Conservation (phyloP, 768 basidiomycete genomes). For the Lactarius psammicola region DNA sequence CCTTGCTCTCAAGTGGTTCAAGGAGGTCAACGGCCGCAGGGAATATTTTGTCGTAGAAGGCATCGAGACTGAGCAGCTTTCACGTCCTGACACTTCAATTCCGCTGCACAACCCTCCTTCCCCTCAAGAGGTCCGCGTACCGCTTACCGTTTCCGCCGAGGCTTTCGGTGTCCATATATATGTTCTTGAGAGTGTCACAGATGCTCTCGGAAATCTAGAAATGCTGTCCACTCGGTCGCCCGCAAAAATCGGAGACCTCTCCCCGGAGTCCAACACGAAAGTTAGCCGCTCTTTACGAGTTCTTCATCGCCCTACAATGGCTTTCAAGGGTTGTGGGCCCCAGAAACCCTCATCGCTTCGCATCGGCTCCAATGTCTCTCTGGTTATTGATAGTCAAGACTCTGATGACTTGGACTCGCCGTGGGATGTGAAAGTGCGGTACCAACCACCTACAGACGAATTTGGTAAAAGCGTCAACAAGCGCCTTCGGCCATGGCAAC, state of each 20-base stretch:
- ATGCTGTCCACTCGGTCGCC: slow-evolving; percentile 12
- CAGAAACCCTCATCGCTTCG: slow-evolving; percentile 68
- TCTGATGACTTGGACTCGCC: slow-evolving; percentile 63
- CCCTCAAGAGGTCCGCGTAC: slow-evolving; percentile 60
- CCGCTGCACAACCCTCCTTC: slow-evolving; percentile 38
- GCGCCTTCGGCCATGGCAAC: slow-evolving; percentile 59
- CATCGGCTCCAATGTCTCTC: slow-evolving; percentile 60
- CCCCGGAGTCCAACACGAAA: slow-evolving; percentile 41
- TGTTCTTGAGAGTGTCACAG: slow-evolving; percentile 77
- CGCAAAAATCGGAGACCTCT: slow-evolving; percentile 24
- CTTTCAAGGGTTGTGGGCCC: slow-evolving; percentile 73
- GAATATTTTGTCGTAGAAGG: slow-evolving; percentile 83
- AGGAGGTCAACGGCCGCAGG: slow-evolving; percentile 59
- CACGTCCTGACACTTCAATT: slow-evolving; percentile 32
- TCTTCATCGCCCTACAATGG: slow-evolving; percentile 64
- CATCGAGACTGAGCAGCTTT: slow-evolving; percentile 59
- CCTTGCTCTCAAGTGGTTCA: slow-evolving; percentile 73
- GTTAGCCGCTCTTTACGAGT: slow-evolving; percentile 64
- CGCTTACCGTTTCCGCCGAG: slow-evolving; percentile 62
- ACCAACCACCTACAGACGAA: slow-evolving; percentile 50
- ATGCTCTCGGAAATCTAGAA: slow-evolving; percentile 71
- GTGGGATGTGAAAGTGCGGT: slow-evolving; percentile 64
- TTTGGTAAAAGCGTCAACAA: slow-evolving; percentile 40
- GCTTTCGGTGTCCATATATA: slow-evolving; percentile 68
- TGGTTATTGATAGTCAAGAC: slow-evolving; percentile 53